Conservation (phyloP, 441 rosid species). For the Bruguiera hainesii region DNA sequence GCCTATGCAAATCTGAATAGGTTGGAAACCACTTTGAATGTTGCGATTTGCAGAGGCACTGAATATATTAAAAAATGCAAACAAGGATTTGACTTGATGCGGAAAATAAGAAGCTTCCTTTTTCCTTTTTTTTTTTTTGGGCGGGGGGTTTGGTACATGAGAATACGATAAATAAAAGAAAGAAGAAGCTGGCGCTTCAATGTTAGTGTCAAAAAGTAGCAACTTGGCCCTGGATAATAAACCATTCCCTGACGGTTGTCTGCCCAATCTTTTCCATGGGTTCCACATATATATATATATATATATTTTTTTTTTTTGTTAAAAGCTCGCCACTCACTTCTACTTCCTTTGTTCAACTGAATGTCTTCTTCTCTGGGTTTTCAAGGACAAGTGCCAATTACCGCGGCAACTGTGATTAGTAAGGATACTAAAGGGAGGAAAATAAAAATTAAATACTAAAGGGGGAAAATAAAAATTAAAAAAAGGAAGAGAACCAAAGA, state of each 20-base stretch:
- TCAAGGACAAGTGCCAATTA: conserved; percentile 12
- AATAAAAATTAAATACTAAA: background rate
- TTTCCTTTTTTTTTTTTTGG: too few species aligned
- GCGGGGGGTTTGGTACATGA: conserved; percentile 10
- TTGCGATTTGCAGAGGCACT: too few species aligned
- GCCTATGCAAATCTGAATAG: conserved; percentile 3
- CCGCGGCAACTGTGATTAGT: background rate
- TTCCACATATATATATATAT: too few species aligned
- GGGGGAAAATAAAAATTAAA: background rate
- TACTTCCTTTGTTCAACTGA: background rate
- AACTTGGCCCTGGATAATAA: conserved; percentile 8
- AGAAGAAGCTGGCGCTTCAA: conserved; percentile 13
- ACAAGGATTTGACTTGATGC: background rate
- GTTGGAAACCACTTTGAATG: conserved; percentile 6
- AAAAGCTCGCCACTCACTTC: background rate
- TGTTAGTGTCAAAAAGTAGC: conserved; percentile 8
- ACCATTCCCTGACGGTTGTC: background rate
- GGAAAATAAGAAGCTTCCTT: conserved; percentile 26
- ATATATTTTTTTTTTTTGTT: too few species aligned
- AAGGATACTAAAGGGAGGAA: background rate
- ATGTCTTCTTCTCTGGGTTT: conserved; percentile 10
- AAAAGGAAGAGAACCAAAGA: background rate
- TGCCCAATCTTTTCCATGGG: too few species aligned
- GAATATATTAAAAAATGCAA: background rate
- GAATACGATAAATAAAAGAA: conserved; percentile 4